phyloP scores from a whole-genome alignment of 768 basidiomycete species.

The Amanita subjunquillea region DNA sequence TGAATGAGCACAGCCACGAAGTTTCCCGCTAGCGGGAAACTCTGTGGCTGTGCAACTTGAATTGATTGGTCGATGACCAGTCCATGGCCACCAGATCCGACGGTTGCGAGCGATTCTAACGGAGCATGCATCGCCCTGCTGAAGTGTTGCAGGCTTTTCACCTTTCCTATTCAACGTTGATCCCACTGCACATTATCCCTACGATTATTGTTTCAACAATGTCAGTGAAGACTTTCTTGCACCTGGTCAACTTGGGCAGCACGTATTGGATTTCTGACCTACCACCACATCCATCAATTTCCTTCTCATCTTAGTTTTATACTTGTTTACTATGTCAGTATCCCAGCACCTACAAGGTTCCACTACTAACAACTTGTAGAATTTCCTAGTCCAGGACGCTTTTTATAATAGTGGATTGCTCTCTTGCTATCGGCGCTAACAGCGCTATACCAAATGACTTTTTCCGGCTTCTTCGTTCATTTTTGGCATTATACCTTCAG shows the following conservation, averaged over 20 bases:
- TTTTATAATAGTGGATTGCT: slow-evolving; percentile 77
- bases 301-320: slow-evolving; percentile 80
- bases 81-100: no score
- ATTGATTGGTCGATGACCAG: no score
- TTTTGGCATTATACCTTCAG: slow-evolving; percentile 72
- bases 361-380: slow-evolving; percentile 31
- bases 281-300: slow-evolving; percentile 80
- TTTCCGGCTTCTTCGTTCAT: slow-evolving; percentile 90
- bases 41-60: no score
- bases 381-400: slow-evolving; percentile 75
- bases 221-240: slow-evolving; percentile 32
- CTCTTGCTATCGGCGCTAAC: slow-evolving; percentile 77
- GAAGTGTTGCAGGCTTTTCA: slow-evolving; percentile 28
- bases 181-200: slow-evolving; percentile 82
- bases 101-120: no score
- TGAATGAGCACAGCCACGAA: no score
- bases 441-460: slow-evolving; percentile 78
- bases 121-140: no score
- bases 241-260: slow-evolving; percentile 22
- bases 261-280: slow-evolving; percentile 96
- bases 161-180: slow-evolving; percentile 78
- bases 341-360: neutral
- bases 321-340: slow-evolving; percentile 72
- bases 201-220: slow-evolving; percentile 81
- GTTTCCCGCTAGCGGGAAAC: no score